phyloP scores from a whole-genome alignment of 495 filamentous ascomycete species.

The Aspergillus egyptiacus region DNA sequence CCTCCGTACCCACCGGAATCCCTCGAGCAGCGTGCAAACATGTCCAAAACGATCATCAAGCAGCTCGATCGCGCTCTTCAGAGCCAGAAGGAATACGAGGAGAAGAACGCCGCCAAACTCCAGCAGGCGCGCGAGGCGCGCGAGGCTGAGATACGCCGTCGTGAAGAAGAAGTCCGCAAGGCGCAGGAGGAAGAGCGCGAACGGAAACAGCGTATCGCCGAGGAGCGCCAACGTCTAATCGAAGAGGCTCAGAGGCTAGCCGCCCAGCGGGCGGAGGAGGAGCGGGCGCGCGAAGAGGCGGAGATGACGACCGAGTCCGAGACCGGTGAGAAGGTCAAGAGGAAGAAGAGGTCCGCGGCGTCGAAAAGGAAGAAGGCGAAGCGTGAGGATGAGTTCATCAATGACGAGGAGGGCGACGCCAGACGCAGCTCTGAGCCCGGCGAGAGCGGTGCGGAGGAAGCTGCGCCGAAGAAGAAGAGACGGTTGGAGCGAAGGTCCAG shows the following conservation, averaged over 20 bases:
- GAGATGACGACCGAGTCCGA: constrained; percentile 71
- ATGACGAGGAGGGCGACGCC: constrained; percentile 15
- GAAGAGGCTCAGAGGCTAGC: constrained; percentile 70
- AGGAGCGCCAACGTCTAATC: constrained; percentile 72
- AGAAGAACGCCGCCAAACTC: constrained; percentile 81
- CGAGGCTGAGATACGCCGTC: constrained; percentile 65
- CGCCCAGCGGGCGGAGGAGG: constrained; percentile 64
- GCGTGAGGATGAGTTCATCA: constrained; percentile 25
- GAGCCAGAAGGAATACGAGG: constrained; percentile 84
- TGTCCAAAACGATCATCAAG: constrained; percentile 89
- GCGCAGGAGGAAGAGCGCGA: constrained; percentile 62
- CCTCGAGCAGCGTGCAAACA: constrained; percentile 90
- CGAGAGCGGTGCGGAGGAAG: constrained; percentile 31
- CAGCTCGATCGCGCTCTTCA: constrained; percentile 82
- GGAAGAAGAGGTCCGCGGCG: constrained; percentile 51
- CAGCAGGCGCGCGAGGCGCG: constrained; percentile 66
- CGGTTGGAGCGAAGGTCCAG: constrained; percentile 50
- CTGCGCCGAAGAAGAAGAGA: constrained; percentile 46
- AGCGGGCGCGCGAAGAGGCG: constrained; percentile 58
- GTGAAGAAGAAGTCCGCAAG: constrained; percentile 65
- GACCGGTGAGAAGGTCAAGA: constrained; percentile 69
- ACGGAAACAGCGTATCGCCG: constrained; percentile 67
- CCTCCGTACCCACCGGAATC: constrained; percentile 87
- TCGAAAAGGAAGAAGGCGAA: constrained; percentile 63
- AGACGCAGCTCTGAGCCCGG: constrained; percentile 15